Conservation (phyloP, 2,329 filamentous ascomycete species). For the Colletotrichum sp. region DNA sequence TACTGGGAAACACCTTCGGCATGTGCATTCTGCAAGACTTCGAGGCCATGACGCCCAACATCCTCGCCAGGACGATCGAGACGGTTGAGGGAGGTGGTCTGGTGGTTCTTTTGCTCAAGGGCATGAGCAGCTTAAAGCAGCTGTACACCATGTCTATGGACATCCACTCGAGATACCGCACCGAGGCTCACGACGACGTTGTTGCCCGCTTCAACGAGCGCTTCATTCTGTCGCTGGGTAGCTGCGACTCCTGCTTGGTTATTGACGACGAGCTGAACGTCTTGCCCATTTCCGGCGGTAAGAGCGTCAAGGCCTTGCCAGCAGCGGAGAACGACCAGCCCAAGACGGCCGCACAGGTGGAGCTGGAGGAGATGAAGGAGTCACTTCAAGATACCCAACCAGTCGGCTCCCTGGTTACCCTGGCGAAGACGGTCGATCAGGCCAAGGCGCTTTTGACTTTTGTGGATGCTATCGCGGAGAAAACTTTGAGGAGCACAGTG, state of each 20-base stretch:
- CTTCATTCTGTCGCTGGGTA: conserved; percentile 93
- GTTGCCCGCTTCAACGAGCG: conserved; percentile 97
- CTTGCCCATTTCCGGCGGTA: conserved; percentile 93
- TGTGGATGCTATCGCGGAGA: conserved; percentile 94
- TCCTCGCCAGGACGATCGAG: conserved; percentile 92
- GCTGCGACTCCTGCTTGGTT: conserved; percentile 92
- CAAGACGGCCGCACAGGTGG: conserved; percentile 73
- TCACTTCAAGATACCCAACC: conserved; percentile 84
- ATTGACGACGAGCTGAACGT: conserved; percentile 99
- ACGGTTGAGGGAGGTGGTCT: conserved; percentile 96
- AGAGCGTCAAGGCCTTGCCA: conserved; percentile 83
- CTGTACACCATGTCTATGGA: conserved; percentile 98
- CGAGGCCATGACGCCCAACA: conserved; percentile 95
- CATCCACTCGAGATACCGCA: conserved; percentile 93
- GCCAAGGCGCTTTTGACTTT: conserved; percentile 97
- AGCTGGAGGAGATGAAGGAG: conserved; percentile 88
- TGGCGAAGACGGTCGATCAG: conserved; percentile 92
- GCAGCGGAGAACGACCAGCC: conserved; percentile 76
- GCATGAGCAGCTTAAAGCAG: conserved; percentile 96
- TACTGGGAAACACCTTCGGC: conserved; percentile 95
- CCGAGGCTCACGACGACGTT: conserved; percentile 94
- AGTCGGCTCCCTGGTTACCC: conserved; percentile 80
- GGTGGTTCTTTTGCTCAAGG: conserved; percentile 89
- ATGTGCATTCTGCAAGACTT: conserved; percentile 99
- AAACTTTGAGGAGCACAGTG: conserved; percentile 92